Conservation (phyloP, 2,329 filamentous ascomycete genomes). For the Zopfia rhizophila region DNA sequence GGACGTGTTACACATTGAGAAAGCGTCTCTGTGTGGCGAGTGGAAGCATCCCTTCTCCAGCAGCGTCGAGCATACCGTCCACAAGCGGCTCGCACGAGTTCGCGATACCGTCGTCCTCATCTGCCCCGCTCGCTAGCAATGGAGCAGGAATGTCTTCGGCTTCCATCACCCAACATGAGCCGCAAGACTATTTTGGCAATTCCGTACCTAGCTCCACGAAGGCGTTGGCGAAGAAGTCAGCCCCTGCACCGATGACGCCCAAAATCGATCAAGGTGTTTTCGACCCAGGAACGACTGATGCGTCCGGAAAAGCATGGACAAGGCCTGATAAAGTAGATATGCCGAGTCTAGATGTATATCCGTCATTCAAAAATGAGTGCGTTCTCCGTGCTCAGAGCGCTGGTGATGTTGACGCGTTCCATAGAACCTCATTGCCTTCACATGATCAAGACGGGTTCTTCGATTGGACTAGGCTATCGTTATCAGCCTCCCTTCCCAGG, state of each 20-base stretch:
- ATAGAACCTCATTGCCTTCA: conserved; percentile 37
- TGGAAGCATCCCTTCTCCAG: conserved; percentile 49
- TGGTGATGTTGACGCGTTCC: conserved; percentile 53
- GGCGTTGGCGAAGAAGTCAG: conserved; percentile 19
- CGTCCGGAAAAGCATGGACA: conserved; percentile 7
- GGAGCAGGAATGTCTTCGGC: conserved; percentile 21
- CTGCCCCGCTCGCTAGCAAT: conserved; percentile 22
- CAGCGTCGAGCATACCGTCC: conserved; percentile 32
- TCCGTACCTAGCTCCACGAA: conserved; percentile 27
- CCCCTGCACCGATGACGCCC: conserved; percentile 16
- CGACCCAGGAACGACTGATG: conserved; percentile 11
- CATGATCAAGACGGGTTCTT: conserved; percentile 66
- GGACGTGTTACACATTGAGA: conserved; percentile 76
- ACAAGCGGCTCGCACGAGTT: conserved; percentile 49
- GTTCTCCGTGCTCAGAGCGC: conserved; percentile 53
- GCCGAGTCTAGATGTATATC: conserved; percentile 32
- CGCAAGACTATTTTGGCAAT: conserved; percentile 56
- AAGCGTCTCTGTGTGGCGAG: conserved; percentile 76
- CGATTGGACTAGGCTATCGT: conserved; percentile 81
- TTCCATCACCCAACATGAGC: conserved; percentile 33
- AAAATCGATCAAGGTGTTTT: conserved; percentile 14
- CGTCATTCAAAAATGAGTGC: conserved; percentile 52
- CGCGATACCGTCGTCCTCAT: conserved; percentile 35
- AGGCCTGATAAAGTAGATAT: conserved; percentile 30
- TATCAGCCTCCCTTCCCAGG: conserved; percentile 70